These are phyloP conservation scores for Pseudomonodictys pantanalensis DNA, from an alignment of 495 filamentous ascomycete genomes.

Conservation along the genomic window DNA sequence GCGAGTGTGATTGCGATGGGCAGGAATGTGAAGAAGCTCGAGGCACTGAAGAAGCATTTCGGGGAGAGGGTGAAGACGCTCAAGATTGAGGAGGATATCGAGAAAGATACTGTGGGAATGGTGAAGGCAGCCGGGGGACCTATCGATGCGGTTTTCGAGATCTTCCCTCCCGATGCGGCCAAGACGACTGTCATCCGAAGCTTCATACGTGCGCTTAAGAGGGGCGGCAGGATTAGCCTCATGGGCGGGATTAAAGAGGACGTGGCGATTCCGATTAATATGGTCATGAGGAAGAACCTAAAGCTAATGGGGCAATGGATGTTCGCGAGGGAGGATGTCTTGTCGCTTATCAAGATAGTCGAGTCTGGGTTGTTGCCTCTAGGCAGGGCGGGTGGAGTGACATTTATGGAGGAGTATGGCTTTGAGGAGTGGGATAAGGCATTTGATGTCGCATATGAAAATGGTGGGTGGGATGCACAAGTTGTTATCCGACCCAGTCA, in stretches of 20 bases:
- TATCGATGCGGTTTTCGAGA: constrained; percentile 5
- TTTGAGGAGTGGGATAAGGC: constrained; percentile 26
- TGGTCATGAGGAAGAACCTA: constrained; percentile 35
- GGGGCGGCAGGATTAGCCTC: constrained; percentile 25
- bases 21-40: constrained; percentile 25
- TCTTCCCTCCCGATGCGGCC: not conserved
- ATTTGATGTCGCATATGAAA: constrained; percentile 11
- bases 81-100: not conserved
- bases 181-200: not conserved
- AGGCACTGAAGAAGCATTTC: constrained; percentile 13
- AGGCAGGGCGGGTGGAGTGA: constrained; percentile 3
- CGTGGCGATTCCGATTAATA: constrained; percentile 1
- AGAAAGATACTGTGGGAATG: not conserved
- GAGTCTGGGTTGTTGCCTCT: not conserved
- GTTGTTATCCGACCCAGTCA: constrained; percentile 5
- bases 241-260: constrained; percentile 25
- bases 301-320: constrained; percentile 46
- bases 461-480: not conserved
- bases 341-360: constrained; percentile 6
- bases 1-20: constrained; percentile 39
- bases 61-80: not conserved
- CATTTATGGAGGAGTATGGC: not conserved
- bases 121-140: not conserved
- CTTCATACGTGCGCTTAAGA: not conserved
- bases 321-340: constrained; percentile 35